phyloP scores from a whole-genome alignment of 2,329 filamentous ascomycete species.

The Sphaerulina vaccinii region DNA sequence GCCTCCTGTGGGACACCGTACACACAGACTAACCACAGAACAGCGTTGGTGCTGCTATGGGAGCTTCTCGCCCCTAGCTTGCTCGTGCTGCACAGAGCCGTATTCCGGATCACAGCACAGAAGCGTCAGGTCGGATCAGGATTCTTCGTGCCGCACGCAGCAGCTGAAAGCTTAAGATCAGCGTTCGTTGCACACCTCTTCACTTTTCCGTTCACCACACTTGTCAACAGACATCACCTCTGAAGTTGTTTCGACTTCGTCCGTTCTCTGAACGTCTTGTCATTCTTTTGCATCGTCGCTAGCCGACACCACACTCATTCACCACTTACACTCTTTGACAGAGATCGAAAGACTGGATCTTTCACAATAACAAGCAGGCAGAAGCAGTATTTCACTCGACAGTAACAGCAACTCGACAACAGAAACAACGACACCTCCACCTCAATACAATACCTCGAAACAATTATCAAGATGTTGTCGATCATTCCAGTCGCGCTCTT shows the following conservation, averaged over 20 bases:
- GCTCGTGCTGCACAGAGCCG: neutral
- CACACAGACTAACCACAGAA: conserved; percentile 7
- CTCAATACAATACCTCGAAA: neutral
- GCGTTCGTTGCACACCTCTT: neutral
- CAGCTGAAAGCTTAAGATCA: neutral
- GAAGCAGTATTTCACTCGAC: neutral
- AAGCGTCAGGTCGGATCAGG: neutral
- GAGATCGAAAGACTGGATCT: conserved; percentile 12
- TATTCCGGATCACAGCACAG: neutral
- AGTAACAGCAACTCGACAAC: neutral
- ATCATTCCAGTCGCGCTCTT: conserved; percentile 13
- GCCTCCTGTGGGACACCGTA: conserved; percentile 2
- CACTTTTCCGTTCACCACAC: neutral
- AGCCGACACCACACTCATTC: conserved; percentile 25
- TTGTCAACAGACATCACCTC: conserved; percentile 6
- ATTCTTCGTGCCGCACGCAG: neutral
- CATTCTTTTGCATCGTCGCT: conserved; percentile 19
- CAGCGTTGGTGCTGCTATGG: neutral
- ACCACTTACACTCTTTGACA: conserved; percentile 19
- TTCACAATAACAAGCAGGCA: conserved; percentile 3
- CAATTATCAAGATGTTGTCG: conserved; percentile 16
- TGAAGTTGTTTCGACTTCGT: conserved; percentile 17
- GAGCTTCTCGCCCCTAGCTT: neutral
- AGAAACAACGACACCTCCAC: neutral
- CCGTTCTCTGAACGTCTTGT: conserved; percentile 12